These are phyloP conservation scores for Aspergillus melleus DNA, from an alignment of 2,329 filamentous ascomycete species.

Conservation along the genomic window DNA sequence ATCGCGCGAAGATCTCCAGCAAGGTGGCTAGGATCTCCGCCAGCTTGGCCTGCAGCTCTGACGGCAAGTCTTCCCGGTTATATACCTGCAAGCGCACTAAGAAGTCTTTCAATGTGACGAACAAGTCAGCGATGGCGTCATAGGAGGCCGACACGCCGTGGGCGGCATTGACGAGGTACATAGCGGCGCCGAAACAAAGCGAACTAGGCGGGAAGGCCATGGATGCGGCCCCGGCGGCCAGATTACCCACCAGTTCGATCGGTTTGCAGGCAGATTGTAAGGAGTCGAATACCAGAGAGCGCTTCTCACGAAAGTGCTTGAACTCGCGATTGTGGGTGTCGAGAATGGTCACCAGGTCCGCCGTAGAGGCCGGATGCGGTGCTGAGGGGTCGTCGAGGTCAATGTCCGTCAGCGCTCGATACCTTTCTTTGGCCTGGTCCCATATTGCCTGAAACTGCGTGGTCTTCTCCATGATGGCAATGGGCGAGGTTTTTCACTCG, in stretches of 20 bases:
- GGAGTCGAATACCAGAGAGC: constrained; percentile 8
- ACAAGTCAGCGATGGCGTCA: constrained; percentile 48
- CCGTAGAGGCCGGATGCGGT: not conserved
- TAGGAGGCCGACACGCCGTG: constrained; percentile 48
- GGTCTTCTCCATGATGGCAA: not conserved
- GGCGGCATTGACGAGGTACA: constrained; percentile 47
- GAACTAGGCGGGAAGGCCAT: constrained; percentile 13
- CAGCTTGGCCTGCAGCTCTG: constrained; percentile 35
- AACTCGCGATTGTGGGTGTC: constrained; percentile 11
- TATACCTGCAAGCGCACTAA: constrained; percentile 12
- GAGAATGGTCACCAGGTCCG: constrained; percentile 8
- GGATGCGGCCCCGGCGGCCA: constrained; percentile 11
- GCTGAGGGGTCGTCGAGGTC: not conserved
- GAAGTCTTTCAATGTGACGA: constrained; percentile 33
- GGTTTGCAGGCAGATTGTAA: constrained; percentile 8
- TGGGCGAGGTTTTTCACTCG: not conserved
- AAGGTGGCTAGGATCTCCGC: constrained; percentile 46
- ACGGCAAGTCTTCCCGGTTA: constrained; percentile 4
- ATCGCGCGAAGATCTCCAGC: constrained; percentile 49
- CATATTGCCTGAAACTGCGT: not conserved
- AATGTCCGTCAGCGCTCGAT: not conserved
- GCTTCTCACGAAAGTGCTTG: constrained; percentile 13
- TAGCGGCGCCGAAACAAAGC: constrained; percentile 41
- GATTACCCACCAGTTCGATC: constrained; percentile 10
- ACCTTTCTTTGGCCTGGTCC: not conserved